Conservation (phyloP, 805 yeast genomes). For the Cyberlindnera petersonii region DNA sequence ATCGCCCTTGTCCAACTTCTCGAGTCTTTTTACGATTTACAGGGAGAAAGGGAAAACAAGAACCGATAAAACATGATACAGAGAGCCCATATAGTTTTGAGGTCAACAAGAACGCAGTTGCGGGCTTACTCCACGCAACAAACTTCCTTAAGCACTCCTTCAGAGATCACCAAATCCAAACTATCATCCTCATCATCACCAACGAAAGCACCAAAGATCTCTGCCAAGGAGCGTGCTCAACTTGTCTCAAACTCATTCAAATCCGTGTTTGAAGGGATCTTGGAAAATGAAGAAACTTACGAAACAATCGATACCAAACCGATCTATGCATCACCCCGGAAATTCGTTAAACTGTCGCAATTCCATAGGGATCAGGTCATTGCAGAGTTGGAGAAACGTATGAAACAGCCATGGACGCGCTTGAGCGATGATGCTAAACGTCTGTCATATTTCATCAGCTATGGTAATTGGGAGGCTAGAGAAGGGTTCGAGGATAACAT, state of each 20-base stretch:
- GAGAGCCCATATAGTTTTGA: too few relatives aligned
- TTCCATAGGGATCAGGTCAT: conserved; percentile 56
- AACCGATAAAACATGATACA: too few relatives aligned
- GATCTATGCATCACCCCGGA: conserved; percentile 36
- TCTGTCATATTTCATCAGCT: conserved; percentile 57
- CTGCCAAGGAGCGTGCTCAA: conserved; percentile 23
- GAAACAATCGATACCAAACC: conserved; percentile 47
- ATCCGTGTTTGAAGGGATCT: conserved; percentile 30
- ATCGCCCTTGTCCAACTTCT: too few relatives aligned
- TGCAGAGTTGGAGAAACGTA: conserved; percentile 45
- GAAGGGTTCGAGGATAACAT: conserved; percentile 47
- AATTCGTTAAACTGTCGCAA: conserved; percentile 31
- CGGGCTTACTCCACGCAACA: too few relatives aligned
- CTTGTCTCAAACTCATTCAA: conserved; percentile 24
- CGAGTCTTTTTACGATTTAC: too few relatives aligned
- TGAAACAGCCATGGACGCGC: conserved; percentile 53
- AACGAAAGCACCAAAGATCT: conserved; percentile 7
- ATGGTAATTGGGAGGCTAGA: conserved; percentile 71
- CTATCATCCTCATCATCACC: conserved; percentile 10
- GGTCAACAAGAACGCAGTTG: too few relatives aligned
- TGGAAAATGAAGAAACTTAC: conserved; percentile 35
- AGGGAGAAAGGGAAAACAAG: too few relatives aligned
- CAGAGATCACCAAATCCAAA: neutral
- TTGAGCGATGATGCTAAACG: conserved; percentile 47
- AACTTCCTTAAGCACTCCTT: too few relatives aligned